A percentile compares a stretch with the other conserved stretches of the same genome.
Evolutionary conservation across 192 early-diverging fungal species (phyloP).

Genomic region (Lobosporangium transversale): DNA sequence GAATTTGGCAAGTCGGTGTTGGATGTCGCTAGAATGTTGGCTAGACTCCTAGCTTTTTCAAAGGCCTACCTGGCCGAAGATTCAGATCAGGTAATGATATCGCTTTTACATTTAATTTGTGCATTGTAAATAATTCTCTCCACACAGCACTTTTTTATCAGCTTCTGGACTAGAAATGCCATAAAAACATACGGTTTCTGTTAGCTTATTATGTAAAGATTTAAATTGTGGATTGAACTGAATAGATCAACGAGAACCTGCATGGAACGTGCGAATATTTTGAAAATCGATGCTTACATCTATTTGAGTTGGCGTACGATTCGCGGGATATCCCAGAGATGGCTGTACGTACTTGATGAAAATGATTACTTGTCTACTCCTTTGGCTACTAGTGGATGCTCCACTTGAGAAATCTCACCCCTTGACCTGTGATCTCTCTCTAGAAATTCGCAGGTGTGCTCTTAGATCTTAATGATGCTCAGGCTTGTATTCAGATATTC

Average conservation of each 20-base stretch:
- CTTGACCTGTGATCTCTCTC: too few species aligned
- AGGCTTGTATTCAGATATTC: conserved; percentile 75
- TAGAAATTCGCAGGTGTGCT: conserved; percentile 71
- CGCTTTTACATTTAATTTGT: too few species aligned
- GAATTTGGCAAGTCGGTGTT: conserved; percentile 71
- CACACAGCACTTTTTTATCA: too few species aligned
- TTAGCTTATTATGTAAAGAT: neutral
- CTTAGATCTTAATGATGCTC: conserved; percentile 79
- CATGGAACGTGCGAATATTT: conserved; percentile 82
- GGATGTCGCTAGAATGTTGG: conserved; percentile 70
- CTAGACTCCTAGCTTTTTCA: conserved; percentile 62
- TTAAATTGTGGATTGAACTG: neutral
- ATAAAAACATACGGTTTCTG: too few species aligned
- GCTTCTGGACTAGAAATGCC: too few species aligned
- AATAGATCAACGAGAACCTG: conserved; percentile 65
- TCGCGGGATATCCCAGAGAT: conserved; percentile 68
- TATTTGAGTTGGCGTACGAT: conserved; percentile 86
- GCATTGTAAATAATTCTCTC: too few species aligned
- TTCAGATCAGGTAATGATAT: conserved; percentile 71
- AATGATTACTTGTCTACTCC: too few species aligned
- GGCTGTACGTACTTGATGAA: too few species aligned
- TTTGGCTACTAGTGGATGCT: too few species aligned
- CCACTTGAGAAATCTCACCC: too few species aligned
- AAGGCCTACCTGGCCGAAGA: conserved; percentile 63
- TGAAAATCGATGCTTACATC: conserved; percentile 73